Evolutionary conservation across 768 basidiomycete genomes (phyloP).

Genomic region (Auricularia auricula-judae): DNA sequence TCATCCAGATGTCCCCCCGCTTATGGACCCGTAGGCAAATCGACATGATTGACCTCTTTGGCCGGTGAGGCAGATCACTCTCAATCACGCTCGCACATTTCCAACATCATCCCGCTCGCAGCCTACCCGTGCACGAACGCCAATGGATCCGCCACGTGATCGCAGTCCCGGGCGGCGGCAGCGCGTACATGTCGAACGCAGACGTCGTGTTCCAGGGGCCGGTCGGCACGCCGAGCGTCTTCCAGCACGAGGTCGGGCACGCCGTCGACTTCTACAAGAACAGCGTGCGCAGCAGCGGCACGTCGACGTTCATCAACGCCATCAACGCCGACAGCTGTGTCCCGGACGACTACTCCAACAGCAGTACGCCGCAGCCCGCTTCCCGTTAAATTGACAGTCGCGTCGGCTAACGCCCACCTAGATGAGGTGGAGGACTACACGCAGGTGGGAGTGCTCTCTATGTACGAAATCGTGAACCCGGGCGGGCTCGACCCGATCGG

Average conservation of each 20-base stretch:
- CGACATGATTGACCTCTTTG: background rate
- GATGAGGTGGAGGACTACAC: background rate
- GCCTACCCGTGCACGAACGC: background rate
- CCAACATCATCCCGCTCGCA: too few species aligned
- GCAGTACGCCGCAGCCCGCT: background rate
- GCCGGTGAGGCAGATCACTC: background rate
- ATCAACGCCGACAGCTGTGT: background rate
- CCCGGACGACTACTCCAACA: background rate
- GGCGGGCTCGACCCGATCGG: background rate
- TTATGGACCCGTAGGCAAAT: background rate
- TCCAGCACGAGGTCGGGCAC: constrained; percentile 1
- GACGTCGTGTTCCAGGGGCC: background rate
- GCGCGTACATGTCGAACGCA: background rate
- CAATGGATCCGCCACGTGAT: background rate
- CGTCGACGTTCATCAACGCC: background rate
- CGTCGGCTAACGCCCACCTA: background rate
- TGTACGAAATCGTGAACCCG: background rate
- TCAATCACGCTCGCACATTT: too few species aligned
- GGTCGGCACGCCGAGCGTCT: background rate
- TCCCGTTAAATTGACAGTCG: background rate
- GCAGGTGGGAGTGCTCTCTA: background rate
- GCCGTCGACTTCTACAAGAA: background rate
- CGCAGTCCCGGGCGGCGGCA: background rate
- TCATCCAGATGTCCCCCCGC: too few species aligned
- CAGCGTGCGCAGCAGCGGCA: background rate